Evolutionary conservation across 352 stramenopile genomes (phyloP), one percentile per base, ranked within the genome.

Genomic region (Phytophthora rubi): DNA sequence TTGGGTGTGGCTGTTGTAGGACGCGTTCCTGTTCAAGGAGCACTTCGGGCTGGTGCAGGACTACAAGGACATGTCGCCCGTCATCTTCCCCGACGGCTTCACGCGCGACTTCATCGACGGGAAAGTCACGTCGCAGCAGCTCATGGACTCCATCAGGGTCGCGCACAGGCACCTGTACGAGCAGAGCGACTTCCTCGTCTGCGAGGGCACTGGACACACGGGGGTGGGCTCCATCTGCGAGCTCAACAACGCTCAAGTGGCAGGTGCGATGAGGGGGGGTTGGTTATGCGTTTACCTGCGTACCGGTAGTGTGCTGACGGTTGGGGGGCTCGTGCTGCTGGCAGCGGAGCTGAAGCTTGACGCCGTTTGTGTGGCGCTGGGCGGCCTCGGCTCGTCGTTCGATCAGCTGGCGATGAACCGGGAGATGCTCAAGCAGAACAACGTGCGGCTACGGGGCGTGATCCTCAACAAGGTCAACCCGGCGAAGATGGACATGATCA

Each of bases 51-150:
- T 99, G 35, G 85, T 98, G 73, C 95, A 98, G 70, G 81, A 98
- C 68, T 99, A 99, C 86, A 81, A 90, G 71, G 81, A 99, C 74
- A 99, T 99, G 97, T 98, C 90, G 61, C 97, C 97, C 32, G 97
- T 99, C 28, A 95, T 99, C 76, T 98, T 99, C 73, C 97, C 97
- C 0, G 73, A 91, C 37, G 97, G 97, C 23, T 99, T 99, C 77
- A 99, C 97, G 45, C 94, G 96, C 70, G 86, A 98, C 59, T 99
- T 97, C 69, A 96, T 99, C 59, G 97, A 99, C 76, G 97, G 97
- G 15, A 95, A 99, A 71, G 89, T 97, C 21, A 97, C 87, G n/a
- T 82, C 90, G 26, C 70, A 84, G 42, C 75, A 96, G 71, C 86
- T 96, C 59, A 80, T 92, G 48, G 71, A 82, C 16, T 76, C 89